Conservation (phyloP, 176 grass and related monocot species). For the Eleusine coracana region DNA sequence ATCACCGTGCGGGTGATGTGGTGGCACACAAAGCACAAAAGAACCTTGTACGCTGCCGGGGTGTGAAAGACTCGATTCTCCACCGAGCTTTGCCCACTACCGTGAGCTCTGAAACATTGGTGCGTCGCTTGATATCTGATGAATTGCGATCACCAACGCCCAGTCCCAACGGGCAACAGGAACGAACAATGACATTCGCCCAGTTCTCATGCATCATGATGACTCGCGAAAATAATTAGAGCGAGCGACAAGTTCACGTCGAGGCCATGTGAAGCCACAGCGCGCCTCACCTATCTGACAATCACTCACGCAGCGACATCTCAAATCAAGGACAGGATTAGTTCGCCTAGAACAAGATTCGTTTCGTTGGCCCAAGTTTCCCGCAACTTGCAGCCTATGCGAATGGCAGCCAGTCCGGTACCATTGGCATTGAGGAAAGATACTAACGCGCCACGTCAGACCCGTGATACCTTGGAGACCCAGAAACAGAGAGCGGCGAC, state of each 20-base stretch:
- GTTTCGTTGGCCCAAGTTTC: not conserved
- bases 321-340: slow-evolving; percentile 8
- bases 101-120: not conserved
- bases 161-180: too few species aligned
- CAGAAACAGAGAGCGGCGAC: not conserved
- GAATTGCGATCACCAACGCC: not conserved
- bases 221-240: not conserved
- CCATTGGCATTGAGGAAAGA: not conserved
- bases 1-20: too few species aligned
- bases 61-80: not conserved
- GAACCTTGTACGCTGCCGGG: too few species aligned
- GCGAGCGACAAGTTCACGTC: not conserved
- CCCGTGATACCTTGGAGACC: slow-evolving; percentile 31
- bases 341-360: not conserved
- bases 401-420: not conserved
- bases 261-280: not conserved
- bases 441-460: slow-evolving; percentile 14
- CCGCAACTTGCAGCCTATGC: not conserved
- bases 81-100: not conserved
- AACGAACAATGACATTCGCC: too few species aligned
- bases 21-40: too few species aligned
- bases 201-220: not conserved
- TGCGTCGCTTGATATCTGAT: not conserved
- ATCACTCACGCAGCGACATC: not conserved
- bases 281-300: not conserved